Percentiles rank a stretch among this genome's conserved stretches.
These are phyloP conservation scores for Capronia epimyces DNA, from an alignment of 2,329 filamentous ascomycete genomes.

Conservation along the genomic window DNA sequence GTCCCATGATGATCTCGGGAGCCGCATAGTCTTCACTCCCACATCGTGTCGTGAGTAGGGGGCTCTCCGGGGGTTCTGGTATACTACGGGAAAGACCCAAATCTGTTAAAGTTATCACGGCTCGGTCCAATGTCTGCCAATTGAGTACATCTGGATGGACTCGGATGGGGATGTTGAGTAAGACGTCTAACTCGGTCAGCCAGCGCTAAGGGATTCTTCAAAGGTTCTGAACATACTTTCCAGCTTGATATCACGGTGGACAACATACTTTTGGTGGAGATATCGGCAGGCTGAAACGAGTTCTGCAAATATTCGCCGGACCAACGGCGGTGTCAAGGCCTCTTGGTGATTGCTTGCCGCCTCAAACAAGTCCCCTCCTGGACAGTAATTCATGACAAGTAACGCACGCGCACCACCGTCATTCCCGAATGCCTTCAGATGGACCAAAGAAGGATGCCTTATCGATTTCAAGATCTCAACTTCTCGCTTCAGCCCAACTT, in stretches of 20 bases:
- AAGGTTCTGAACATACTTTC: conserved; percentile 63
- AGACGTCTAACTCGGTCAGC: conserved; percentile 60
- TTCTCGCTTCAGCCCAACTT: conserved; percentile 89
- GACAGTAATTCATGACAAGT: conserved; percentile 83
- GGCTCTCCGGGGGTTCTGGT: conserved; percentile 64
- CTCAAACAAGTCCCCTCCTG: conserved; percentile 92
- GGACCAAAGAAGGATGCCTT: conserved; percentile 82
- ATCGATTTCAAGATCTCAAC: conserved; percentile 87
- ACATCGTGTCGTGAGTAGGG: conserved; percentile 86
- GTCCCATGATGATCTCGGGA: conserved; percentile 91
- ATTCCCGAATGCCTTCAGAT: conserved; percentile 85
- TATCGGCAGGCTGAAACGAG: conserved; percentile 79
- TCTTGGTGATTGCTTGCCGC: conserved; percentile 69
- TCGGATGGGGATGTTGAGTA: conserved; percentile 72
- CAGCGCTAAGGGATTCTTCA: neutral
- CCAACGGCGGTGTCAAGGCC: conserved; percentile 61
- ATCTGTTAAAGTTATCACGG: conserved; percentile 84
- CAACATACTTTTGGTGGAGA: conserved; percentile 77
- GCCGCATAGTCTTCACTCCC: conserved; percentile 96
- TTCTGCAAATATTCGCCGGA: conserved; percentile 85
- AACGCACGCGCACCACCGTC: conserved; percentile 73
- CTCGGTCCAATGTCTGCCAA: conserved; percentile 71
- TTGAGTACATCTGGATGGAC: conserved; percentile 63
- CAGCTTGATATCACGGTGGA: conserved; percentile 95
- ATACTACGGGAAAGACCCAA: conserved; percentile 83